Base-by-base conservation (phyloP, 2,329 filamentous ascomycete species). In the Colletotrichum euphorbiae region DNA sequence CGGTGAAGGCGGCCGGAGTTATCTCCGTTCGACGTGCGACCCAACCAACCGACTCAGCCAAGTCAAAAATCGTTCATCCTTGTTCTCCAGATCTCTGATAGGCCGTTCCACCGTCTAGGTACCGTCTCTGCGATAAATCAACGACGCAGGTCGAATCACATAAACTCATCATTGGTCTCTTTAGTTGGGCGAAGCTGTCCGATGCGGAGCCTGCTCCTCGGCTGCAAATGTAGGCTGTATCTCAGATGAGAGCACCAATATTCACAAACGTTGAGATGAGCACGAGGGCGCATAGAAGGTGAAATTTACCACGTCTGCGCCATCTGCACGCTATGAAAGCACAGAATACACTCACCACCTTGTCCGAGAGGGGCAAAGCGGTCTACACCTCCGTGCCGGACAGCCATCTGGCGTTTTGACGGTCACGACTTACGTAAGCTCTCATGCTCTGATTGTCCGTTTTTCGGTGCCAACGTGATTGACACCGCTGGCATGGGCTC, bases 41-140 rank as follows among this genome's bases (percentile, higher is more conserved):
- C 54, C 61, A 42, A 36, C 61, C 48, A 68, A 40, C 46, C 33
- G 15, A 33, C 24, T 24, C 24, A 40, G 13, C 52, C 21, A 43
- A 31, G 43, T 11, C 17, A 19, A 58, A 21, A 21, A 55, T 31
- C 54, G 15, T 9, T 9, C n/a, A 51, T 24, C 46, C 61, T 38
- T 65, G 48, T 55, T 68, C 61, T 17, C 62, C 55, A 50, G 54
- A 50, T 55, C 61, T 61, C 66, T 68, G 61, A 54, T 28, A 28
- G 24, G 24, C 24, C 6, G 24, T 4, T 21, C n/a, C n/a, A n/a
- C n/a, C n/a, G 21, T 55, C 61, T 31, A 54, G 42, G 54, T 48
- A 50, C 33, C 42, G 54, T 50, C 42, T 40, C 38, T 15, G 48
- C 38, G 24, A n/a, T 31, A 6, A 31, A 24, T 50, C 50, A 62